A percentile compares a stretch with the other conserved stretches of the same genome.
Evolutionary conservation across 768 basidiomycete genomes (phyloP).

Genomic region (Lentinula sp.): DNA sequence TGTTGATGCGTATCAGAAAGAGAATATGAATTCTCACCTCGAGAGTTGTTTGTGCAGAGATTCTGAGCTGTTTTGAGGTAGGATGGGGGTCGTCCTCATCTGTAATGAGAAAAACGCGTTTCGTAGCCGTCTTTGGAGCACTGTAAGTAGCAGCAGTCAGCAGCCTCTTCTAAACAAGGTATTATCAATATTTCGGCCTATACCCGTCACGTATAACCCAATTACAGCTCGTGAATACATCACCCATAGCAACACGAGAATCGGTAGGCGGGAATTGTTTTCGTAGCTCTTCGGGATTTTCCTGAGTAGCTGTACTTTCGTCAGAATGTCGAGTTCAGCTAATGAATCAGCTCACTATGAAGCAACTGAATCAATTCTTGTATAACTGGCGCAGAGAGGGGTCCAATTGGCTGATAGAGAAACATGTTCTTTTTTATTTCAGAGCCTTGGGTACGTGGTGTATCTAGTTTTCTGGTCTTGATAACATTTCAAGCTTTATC

Average conservation of each 20-base stretch:
- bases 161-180: neutral
- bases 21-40: slow-evolving; percentile 35
- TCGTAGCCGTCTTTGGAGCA: slow-evolving; percentile 83
- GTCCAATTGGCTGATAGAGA: slow-evolving; percentile 71
- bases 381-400: slow-evolving; percentile 76
- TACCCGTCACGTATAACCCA: slow-evolving; percentile 88
- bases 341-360: slow-evolving; percentile 49
- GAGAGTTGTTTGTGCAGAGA: slow-evolving; percentile 67
- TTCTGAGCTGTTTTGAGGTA: slow-evolving; percentile 52
- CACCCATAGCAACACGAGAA: slow-evolving; percentile 71
- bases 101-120: slow-evolving; percentile 90
- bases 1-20: neutral
- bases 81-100: slow-evolving; percentile 79
- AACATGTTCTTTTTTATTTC: slow-evolving; percentile 67
- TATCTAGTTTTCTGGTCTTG: slow-evolving; percentile 38
- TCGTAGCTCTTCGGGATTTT: slow-evolving; percentile 51
- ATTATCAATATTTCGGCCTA: no score
- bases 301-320: slow-evolving; percentile 47
- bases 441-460: slow-evolving; percentile 32
- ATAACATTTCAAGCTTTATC: neutral
- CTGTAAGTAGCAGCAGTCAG: slow-evolving; percentile 27
- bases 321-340: slow-evolving; percentile 5
- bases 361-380: slow-evolving; percentile 73
- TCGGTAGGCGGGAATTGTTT: slow-evolving; percentile 60
- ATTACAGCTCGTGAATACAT: slow-evolving; percentile 88